Conservation (phyloP, 345 rosid genomes). For the Microthlaspi erraticum region DNA sequence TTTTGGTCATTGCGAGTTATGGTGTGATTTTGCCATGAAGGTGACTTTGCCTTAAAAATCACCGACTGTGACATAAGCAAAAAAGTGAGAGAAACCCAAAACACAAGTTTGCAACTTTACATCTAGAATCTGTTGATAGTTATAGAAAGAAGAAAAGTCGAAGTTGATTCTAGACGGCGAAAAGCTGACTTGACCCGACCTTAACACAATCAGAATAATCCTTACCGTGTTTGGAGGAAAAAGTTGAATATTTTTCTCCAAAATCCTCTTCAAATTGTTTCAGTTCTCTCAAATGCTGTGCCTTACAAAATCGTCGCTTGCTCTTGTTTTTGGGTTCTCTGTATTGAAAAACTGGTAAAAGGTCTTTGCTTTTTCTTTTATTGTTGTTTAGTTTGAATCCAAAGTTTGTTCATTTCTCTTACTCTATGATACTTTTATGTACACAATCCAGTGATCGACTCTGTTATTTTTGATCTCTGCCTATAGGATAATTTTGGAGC, state of each 20-base stretch:
- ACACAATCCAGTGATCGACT: constrained; percentile 8
- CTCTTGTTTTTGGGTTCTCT: constrained; percentile 2
- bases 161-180: constrained; percentile 32
- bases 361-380: background rate
- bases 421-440: background rate
- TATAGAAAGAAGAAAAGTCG: constrained; percentile 32
- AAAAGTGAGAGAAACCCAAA: constrained; percentile 28
- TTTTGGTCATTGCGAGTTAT: too few species aligned
- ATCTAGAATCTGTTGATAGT: background rate
- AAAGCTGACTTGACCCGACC: constrained; percentile 21
- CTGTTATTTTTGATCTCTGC: constrained; percentile 11
- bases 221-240: constrained; percentile 24
- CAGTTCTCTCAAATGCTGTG: background rate
- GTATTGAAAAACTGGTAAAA: constrained; percentile 18
- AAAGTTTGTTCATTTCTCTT: constrained; percentile 4
- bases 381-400: background rate
- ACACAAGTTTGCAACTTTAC: constrained; percentile 40
- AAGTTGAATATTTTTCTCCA: background rate
- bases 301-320: constrained; percentile 27
- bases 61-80: constrained; percentile 30
- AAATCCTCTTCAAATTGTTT: constrained; percentile 18
- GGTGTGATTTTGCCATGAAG: too few species aligned
- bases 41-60: constrained; percentile 34
- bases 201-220: constrained; percentile 19
- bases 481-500: constrained; percentile 30